These are phyloP conservation scores for Crotalaria pallida DNA, from an alignment of 306 rosid genomes.

Conservation along the genomic window DNA sequence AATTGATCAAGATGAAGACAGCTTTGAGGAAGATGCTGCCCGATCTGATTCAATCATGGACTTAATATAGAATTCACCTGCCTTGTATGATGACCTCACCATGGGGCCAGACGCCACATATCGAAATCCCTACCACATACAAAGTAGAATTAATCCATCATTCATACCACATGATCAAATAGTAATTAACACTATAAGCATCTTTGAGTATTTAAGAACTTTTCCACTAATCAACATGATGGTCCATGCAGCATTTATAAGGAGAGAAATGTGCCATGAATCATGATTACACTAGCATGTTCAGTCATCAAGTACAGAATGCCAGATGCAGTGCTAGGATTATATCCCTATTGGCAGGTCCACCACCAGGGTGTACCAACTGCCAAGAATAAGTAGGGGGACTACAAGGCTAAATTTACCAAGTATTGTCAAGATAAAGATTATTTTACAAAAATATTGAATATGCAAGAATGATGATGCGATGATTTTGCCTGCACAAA, in stretches of 20 bases:
- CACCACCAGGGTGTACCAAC: constrained; percentile 2
- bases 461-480: neutral
- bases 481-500: neutral
- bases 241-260: constrained; percentile 15
- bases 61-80: constrained; percentile 91
- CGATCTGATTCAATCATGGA: constrained; percentile 94
- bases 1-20: constrained; percentile 34
- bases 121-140: constrained; percentile 67
- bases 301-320: constrained; percentile 8
- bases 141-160: constrained; percentile 19
- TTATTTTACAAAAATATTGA: neutral
- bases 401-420: neutral
- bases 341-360: neutral
- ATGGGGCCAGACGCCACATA: constrained; percentile 93
- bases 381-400: neutral
- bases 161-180: constrained; percentile 21
- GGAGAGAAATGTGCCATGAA: constrained; percentile 8
- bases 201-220: neutral
- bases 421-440: neutral
- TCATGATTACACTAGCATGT: constrained; percentile 20
- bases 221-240: constrained; percentile 3
- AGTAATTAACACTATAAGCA: constrained; percentile 1
- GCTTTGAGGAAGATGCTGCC: constrained; percentile 51
- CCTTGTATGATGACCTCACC: constrained; percentile 93
- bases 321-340: constrained; percentile 6